Evolutionary conservation across 805 yeast genomes (phyloP).

Genomic region (Blastobotrys chiropterorum): DNA sequence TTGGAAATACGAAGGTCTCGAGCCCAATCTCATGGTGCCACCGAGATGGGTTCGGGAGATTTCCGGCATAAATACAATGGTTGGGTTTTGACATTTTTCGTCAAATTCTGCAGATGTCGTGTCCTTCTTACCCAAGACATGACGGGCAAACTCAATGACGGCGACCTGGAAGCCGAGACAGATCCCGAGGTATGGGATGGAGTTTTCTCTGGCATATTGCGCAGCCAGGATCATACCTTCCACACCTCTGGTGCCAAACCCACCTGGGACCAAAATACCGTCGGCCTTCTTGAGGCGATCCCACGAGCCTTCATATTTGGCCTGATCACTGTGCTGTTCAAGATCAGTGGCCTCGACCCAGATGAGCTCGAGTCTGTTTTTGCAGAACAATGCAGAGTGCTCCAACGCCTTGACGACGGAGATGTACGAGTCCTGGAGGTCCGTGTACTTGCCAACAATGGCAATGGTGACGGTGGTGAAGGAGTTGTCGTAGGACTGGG

Average conservation of each 20-base stretch:
- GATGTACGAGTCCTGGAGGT: conserved; percentile 89
- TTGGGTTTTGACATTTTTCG: conserved; percentile 55
- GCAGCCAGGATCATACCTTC: conserved; percentile 98
- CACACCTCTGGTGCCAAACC: conserved; percentile 94
- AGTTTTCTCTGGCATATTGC: conserved; percentile 95
- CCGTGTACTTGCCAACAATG: conserved; percentile 93
- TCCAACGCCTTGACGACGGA: conserved; percentile 94
- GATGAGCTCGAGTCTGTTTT: conserved; percentile 74
- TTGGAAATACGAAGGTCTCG: conserved; percentile 82
- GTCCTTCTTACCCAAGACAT: conserved; percentile 55
- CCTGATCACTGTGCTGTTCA: conserved; percentile 70
- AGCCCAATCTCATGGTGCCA: conserved; percentile 98
- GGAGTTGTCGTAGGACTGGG: conserved; percentile 74
- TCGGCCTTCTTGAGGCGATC: conserved; percentile 86
- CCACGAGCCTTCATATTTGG: conserved; percentile 92
- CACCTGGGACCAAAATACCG: conserved; percentile 97
- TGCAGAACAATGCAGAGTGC: conserved; percentile 88
- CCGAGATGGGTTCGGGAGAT: conserved; percentile 93
- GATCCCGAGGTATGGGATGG: conserved; percentile 91
- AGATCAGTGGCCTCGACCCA: conserved; percentile 96
- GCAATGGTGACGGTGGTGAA: conserved; percentile 89
- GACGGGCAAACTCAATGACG: conserved; percentile 85
- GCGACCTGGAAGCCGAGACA: conserved; percentile 98
- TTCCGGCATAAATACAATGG: conserved; percentile 97
- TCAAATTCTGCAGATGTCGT: conserved; percentile 83